Evolutionary conservation across 495 filamentous ascomycete species (phyloP).

Genomic region (Aspergillus ostianus): DNA sequence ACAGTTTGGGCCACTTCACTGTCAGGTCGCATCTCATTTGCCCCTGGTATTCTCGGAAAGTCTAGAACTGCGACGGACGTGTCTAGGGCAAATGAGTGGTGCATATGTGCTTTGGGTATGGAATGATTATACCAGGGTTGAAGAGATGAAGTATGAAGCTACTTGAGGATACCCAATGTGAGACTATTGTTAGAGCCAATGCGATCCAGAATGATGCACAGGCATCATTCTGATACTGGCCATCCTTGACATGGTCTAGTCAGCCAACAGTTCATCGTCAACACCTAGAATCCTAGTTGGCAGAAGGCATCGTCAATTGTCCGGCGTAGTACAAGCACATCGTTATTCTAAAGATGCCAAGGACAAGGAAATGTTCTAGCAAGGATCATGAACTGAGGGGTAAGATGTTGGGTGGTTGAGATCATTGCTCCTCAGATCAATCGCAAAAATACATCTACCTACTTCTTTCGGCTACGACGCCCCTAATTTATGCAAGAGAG

Average conservation of each 20-base stretch:
- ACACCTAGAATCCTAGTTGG: background rate
- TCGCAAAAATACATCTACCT: background rate
- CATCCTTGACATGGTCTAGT: background rate
- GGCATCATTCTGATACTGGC: background rate
- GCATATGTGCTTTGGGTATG: conserved; percentile 3
- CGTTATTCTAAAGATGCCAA: background rate
- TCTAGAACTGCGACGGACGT: background rate
- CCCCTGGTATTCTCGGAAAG: background rate
- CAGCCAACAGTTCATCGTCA: background rate
- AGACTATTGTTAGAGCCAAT: conserved; percentile 12
- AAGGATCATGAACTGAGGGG: background rate
- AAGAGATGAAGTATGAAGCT: background rate
- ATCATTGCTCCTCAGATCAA: background rate
- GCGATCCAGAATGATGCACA: background rate
- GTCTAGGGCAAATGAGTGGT: background rate
- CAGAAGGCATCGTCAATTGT: conserved; percentile 1
- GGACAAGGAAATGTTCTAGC: background rate
- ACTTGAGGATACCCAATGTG: conserved; percentile 12
- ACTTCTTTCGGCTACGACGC: background rate
- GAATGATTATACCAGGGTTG: background rate
- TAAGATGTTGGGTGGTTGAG: background rate
- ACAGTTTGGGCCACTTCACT: background rate
- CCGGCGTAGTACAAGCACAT: background rate
- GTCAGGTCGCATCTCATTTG: background rate
- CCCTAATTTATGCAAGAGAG: background rate